These are phyloP conservation scores for Conoideocrella luteorostrata DNA, from an alignment of 2,329 filamentous ascomycete genomes.

Conservation along the genomic window DNA sequence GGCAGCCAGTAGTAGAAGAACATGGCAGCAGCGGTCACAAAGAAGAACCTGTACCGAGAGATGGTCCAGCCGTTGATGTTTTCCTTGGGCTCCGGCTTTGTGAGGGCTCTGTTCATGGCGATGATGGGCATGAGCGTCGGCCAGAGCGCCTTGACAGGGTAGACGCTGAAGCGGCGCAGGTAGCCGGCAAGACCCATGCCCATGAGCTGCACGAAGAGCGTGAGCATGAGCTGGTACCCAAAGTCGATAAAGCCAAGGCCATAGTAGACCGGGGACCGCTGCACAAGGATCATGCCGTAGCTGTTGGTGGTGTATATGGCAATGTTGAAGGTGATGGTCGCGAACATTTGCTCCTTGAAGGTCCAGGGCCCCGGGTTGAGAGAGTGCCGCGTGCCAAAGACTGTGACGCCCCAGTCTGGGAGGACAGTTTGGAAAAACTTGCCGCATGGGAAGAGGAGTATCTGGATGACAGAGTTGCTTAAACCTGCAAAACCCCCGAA, in stretches of 20 bases:
- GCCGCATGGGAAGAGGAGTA: constrained; percentile 40
- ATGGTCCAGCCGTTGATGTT: constrained; percentile 30
- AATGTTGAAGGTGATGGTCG: constrained; percentile 52
- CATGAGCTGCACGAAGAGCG: constrained; percentile 43
- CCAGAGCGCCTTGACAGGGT: constrained; percentile 46
- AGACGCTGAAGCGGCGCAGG: constrained; percentile 43
- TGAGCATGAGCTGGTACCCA: constrained; percentile 40
- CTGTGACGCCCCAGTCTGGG: constrained; percentile 37
- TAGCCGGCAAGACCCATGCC: constrained; percentile 50
- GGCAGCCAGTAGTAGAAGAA: constrained; percentile 50
- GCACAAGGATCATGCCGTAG: constrained; percentile 40
- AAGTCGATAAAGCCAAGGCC: constrained; percentile 32
- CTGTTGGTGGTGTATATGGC: constrained; percentile 39
- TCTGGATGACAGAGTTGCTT: constrained; percentile 33
- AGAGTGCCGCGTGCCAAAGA: constrained; percentile 34
- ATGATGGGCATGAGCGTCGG: constrained; percentile 42
- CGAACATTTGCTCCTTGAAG: constrained; percentile 55
- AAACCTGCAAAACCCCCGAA: constrained; percentile 16
- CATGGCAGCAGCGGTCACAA: constrained; percentile 34
- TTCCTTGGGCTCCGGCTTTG: constrained; percentile 20
- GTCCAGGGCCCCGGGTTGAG: constrained; percentile 50
- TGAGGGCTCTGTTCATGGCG: constrained; percentile 39
- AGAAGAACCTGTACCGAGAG: constrained; percentile 40
- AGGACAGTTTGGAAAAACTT: constrained; percentile 35
- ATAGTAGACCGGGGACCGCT: constrained; percentile 38